A percentile compares a stretch with the other conserved stretches of the same genome.
Conservation (phyloP, 106 monocot species). For the Posidonia australis region DNA sequence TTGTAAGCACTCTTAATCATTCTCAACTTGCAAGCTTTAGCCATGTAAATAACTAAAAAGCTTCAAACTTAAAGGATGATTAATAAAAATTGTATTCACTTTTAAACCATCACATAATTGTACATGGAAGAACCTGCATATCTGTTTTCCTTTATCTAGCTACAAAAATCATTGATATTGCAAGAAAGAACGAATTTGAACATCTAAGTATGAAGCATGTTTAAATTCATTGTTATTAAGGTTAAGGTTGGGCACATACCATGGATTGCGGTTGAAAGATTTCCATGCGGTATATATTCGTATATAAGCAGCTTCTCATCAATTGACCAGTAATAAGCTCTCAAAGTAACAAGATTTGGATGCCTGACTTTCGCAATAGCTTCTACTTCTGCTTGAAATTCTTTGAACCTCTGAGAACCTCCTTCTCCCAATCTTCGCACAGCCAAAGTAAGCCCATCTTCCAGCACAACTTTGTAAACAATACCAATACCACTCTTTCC, state of each 20-base stretch:
- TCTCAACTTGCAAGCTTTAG: too few species aligned
- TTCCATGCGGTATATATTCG: conserved; percentile 63
- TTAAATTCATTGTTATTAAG: background rate
- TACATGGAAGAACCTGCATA: background rate
- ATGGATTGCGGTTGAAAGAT: conserved; percentile 53
- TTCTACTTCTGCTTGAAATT: conserved; percentile 52
- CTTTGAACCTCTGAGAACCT: conserved; percentile 50
- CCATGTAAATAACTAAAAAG: too few species aligned
- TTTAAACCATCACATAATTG: background rate
- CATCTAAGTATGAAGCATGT: background rate
- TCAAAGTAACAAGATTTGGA: conserved; percentile 48
- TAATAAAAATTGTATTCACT: background rate
- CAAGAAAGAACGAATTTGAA: background rate
- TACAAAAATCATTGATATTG: background rate
- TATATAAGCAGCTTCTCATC: conserved; percentile 85
- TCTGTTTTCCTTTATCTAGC: background rate
- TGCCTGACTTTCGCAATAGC: conserved; percentile 57
- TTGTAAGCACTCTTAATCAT: too few species aligned
- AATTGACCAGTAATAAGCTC: conserved; percentile 79
- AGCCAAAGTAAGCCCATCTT: conserved; percentile 46
- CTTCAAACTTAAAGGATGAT: too few species aligned
- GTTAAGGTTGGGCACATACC: conserved; percentile 16
- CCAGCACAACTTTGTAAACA: conserved; percentile 68
- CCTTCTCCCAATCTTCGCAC: conserved; percentile 70
- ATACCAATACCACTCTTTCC: conserved; percentile 68